These are phyloP conservation scores for Nannizzia gypsea DNA, from an alignment of 2,329 filamentous ascomycete genomes.

Conservation along the genomic window DNA sequence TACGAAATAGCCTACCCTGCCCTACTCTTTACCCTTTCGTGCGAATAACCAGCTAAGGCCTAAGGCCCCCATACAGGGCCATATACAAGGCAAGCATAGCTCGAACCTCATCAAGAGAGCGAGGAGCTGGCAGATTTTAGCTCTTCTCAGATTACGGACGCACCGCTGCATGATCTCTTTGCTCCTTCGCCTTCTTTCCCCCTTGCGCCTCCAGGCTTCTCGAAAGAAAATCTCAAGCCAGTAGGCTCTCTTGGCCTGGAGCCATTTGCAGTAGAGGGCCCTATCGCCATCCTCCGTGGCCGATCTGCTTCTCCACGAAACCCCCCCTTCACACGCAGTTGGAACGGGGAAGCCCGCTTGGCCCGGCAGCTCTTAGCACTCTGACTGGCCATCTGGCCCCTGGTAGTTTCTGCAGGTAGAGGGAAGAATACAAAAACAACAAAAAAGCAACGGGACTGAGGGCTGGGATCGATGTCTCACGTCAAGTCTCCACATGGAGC, in stretches of 20 bases:
- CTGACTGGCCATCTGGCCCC: not conserved
- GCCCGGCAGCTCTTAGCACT: not conserved
- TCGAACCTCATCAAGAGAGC: too few relatives aligned
- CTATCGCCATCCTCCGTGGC: not conserved
- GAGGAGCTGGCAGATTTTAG: too few relatives aligned
- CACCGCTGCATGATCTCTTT: not conserved
- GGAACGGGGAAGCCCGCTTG: not conserved
- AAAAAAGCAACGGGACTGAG: not conserved
- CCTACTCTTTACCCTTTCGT: not conserved
- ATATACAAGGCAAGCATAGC: not conserved
- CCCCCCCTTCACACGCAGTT: not conserved
- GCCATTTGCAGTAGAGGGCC: not conserved
- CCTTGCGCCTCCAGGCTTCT: not conserved
- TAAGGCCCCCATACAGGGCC: not conserved
- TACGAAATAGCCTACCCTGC: not conserved
- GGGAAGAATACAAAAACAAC: too few relatives aligned
- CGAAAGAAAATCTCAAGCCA: not conserved
- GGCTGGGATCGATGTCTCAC: not conserved
- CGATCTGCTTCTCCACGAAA: not conserved
- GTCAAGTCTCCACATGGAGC: not conserved
- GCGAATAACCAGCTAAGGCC: not conserved
- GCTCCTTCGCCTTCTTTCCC: not conserved
- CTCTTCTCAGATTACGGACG: not conserved
- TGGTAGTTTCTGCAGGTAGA: not conserved
- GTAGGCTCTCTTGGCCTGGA: not conserved